Percentiles rank a stretch among this genome's conserved stretches.
phyloP scores from a whole-genome alignment of 768 basidiomycete genomes.

The Tulasnella sp. region DNA sequence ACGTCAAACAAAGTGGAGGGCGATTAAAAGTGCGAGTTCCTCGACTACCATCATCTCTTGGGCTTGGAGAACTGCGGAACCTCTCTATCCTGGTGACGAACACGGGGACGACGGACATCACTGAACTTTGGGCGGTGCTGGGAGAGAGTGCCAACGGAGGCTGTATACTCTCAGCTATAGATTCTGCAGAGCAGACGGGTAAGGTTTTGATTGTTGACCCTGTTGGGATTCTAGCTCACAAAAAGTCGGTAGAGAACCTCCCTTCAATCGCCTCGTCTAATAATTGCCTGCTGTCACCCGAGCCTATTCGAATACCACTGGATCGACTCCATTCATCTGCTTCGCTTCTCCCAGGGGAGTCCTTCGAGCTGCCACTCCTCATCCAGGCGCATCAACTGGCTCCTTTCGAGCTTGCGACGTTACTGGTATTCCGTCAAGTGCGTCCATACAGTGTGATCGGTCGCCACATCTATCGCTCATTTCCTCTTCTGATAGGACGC shows the following conservation, averaged over 20 bases:
- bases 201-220: background rate
- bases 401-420: constrained; percentile 50
- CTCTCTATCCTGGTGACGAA: constrained; percentile 62
- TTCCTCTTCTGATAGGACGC: constrained; percentile 30
- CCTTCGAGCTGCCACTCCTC: constrained; percentile 49
- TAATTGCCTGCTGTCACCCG: constrained; percentile 51
- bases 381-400: constrained; percentile 51
- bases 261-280: constrained; percentile 44
- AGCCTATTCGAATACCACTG: constrained; percentile 49
- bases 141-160: constrained; percentile 46
- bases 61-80: constrained; percentile 63
- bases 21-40: constrained; percentile 45
- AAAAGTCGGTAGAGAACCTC: background rate
- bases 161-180: constrained; percentile 51
- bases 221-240: background rate
- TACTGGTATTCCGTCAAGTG: constrained; percentile 68
- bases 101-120: constrained; percentile 54
- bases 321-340: constrained; percentile 32
- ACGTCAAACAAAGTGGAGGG: constrained; percentile 62
- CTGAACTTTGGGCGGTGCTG: constrained; percentile 66
- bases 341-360: constrained; percentile 47
- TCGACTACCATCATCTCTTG: constrained; percentile 44
- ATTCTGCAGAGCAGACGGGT: background rate
- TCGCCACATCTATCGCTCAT: constrained; percentile 29
- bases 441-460: background rate